phyloP scores from a whole-genome alignment of 1,139 yeast species.

The Kurtzmaniella quercitrusa region DNA sequence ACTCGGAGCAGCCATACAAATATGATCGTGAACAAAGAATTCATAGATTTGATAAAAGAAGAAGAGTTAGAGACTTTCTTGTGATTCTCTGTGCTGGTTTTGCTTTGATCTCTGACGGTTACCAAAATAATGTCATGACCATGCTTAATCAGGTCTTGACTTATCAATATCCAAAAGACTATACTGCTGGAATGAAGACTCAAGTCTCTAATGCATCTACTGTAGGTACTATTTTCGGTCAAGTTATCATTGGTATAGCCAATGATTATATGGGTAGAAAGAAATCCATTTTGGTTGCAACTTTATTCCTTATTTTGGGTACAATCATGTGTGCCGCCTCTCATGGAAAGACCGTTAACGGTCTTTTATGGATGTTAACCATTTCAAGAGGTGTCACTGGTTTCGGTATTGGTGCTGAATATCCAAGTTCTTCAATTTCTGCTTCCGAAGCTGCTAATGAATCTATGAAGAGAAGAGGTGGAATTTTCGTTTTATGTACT shows the following conservation, averaged over 20 bases:
- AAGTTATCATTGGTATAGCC: constrained; percentile 40
- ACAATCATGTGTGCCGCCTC: constrained; percentile 48
- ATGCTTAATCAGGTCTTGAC: constrained; percentile 40
- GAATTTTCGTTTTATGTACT: constrained; percentile 60
- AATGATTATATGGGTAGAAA: constrained; percentile 47
- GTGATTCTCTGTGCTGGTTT: constrained; percentile 45
- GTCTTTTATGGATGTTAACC: constrained; percentile 68
- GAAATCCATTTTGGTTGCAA: constrained; percentile 44
- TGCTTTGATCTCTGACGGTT: constrained; percentile 51
- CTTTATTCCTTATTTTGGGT: constrained; percentile 40
- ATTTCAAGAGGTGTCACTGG: constrained; percentile 68
- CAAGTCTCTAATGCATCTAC: constrained; percentile 47
- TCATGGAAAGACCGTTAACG: constrained; percentile 37
- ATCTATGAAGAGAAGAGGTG: constrained; percentile 57
- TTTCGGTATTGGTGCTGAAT: constrained; percentile 75
- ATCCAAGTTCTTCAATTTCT: constrained; percentile 64
- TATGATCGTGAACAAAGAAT: constrained; percentile 34
- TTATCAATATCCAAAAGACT: constrained; percentile 25
- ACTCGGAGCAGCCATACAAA: constrained; percentile 13
- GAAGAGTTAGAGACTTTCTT: constrained; percentile 26
- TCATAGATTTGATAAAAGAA: constrained; percentile 26
- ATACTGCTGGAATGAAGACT: constrained; percentile 36
- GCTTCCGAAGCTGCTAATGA: constrained; percentile 74
- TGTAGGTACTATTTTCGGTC: constrained; percentile 49
- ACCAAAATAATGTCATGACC: constrained; percentile 48